These are phyloP conservation scores for Russula sp. DNA, from an alignment of 768 basidiomycete genomes.

Conservation along the genomic window DNA sequence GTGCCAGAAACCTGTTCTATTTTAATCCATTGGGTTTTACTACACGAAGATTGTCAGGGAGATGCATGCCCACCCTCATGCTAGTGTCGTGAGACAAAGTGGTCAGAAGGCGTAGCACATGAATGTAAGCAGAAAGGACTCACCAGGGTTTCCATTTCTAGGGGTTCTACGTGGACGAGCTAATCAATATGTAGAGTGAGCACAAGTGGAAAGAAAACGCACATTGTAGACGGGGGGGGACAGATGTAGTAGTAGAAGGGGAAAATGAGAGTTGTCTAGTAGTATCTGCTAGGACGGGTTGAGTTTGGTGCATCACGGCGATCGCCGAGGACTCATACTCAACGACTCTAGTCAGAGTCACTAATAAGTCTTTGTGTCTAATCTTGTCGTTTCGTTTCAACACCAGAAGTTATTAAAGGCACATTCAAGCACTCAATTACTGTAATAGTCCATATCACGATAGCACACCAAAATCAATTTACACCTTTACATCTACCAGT, in stretches of 20 bases:
- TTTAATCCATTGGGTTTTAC: neutral
- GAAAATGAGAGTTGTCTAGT: neutral
- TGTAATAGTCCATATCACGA: no score
- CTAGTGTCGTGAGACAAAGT: constrained; percentile 31
- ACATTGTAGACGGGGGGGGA: neutral
- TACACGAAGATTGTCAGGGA: neutral
- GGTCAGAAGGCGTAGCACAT: neutral
- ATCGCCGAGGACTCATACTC: constrained; percentile 6
- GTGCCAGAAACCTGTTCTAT: constrained; percentile 88
- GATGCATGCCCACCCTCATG: constrained; percentile 46
- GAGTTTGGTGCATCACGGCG: constrained; percentile 9
- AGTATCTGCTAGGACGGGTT: neutral
- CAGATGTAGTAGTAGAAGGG: neutral
- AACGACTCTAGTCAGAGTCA: no score
- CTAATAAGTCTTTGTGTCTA: no score
- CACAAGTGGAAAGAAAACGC: neutral
- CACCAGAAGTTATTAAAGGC: no score
- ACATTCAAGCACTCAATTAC: no score
- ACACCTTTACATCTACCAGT: constrained; percentile 18
- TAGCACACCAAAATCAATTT: no score
- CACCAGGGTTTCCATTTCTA: constrained; percentile 49
- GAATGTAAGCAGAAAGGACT: constrained; percentile 27
- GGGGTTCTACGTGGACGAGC: constrained; percentile 8
- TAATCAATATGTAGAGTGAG: neutral
- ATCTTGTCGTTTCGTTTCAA: no score